Evolutionary conservation across 2,329 filamentous ascomycete genomes (phyloP), one percentile per base, ranked within the genome.

Genomic region (Colletotrichum limetticola): DNA sequence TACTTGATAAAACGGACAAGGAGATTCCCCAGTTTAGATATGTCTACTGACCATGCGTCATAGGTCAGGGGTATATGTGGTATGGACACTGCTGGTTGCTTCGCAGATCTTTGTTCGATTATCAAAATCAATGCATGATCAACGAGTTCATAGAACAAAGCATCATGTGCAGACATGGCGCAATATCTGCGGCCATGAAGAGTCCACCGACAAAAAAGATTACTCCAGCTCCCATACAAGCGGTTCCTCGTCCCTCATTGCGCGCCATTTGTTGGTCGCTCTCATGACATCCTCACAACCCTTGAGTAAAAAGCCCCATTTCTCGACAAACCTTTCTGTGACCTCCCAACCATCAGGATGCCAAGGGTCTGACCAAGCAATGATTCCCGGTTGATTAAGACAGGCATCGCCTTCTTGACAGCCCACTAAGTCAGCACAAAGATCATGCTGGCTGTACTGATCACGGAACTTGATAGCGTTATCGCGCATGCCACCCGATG

Each of bases 21-120:
- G 86, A 89, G 80, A 89, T 90, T 76, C 75, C 83, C 22, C 85
- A 86, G 71, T 90, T 90, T 78, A 82, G 86, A 74, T 90, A 90
- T 77, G 85, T 87, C 9, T 85, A 81, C 22, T 59, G 4, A 66
- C 12, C 24, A 4, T 14, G 28, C 7, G 14, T 2, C 6, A 57
- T 30, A 14, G 4, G 16, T n/a, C 30, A 55, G 30, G 14, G 28
- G 28, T 19, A 19, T 3, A 4, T 16, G 7, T 7, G 26, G 5
- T 28, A 9, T 14, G 3, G 5, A 19, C 14, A n/a, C 22, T 14
- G 26, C 7, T 11, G 24, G 1, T 42, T 7, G 37, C 19, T 42
- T 2, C 37, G 37, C 14, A 3, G 1, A 16, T 19, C 16, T 42
- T 16, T 42, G 5, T 19, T 5, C n/a, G 24, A 46, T 46, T 26